Percentiles rank a stretch among this genome's conserved stretches.
These are phyloP conservation scores for Phytophthora pisi DNA, from an alignment of 352 stramenopile genomes.

Conservation along the genomic window DNA sequence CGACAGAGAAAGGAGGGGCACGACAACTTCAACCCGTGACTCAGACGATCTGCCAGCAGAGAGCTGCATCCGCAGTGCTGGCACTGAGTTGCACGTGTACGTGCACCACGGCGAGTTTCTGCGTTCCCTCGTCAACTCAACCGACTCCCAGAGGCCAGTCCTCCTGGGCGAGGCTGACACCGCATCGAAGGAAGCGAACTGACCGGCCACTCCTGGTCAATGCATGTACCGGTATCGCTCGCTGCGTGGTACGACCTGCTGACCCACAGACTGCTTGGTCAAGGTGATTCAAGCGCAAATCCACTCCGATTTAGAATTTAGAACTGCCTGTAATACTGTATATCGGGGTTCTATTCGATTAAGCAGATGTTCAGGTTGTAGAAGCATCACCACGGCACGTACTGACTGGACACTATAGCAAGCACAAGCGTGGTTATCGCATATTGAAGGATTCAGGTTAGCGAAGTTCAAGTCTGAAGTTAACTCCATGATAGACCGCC, in stretches of 20 bases:
- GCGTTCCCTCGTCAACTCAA: background rate
- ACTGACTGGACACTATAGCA: background rate
- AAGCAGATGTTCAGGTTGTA: background rate
- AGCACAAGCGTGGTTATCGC: background rate
- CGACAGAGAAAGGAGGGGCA: conserved; percentile 11
- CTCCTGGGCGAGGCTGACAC: background rate
- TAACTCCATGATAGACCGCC: conserved; percentile 16
- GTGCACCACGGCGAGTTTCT: conserved; percentile 1
- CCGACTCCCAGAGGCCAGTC: background rate
- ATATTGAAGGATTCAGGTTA: conserved; percentile 3
- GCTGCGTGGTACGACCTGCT: background rate
- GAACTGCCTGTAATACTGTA: background rate
- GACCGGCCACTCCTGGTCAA: background rate
- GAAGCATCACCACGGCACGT: background rate
- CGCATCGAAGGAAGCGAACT: background rate
- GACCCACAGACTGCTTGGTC: conserved; percentile 14
- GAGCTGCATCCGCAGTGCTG: background rate
- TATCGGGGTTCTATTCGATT: background rate
- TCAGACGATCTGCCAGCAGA: background rate
- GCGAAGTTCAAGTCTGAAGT: conserved; percentile 28
- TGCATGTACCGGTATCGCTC: background rate
- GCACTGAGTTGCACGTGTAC: background rate
- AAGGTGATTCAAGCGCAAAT: conserved; percentile 20
- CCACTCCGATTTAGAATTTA: conserved; percentile 19
- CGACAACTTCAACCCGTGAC: conserved; percentile 13